These are phyloP conservation scores for Pyrenopolyporus hunteri DNA, from an alignment of 495 filamentous ascomycete genomes.

Conservation along the genomic window DNA sequence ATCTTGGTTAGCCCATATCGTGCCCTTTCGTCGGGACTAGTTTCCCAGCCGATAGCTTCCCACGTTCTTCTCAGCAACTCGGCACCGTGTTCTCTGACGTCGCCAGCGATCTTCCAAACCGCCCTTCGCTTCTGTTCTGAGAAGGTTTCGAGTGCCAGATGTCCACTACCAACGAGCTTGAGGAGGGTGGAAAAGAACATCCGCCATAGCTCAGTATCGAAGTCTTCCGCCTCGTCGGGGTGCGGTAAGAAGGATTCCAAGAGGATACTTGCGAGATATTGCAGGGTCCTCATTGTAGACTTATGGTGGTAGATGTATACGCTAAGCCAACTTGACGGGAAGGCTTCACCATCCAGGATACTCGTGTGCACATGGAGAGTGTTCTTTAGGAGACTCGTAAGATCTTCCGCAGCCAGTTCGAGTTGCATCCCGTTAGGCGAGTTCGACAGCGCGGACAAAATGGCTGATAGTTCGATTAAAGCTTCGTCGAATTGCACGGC, in stretches of 20 bases:
- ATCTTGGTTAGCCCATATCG: conserved; percentile 82
- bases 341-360: conserved; percentile 87
- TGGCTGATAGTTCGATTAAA: conserved; percentile 84
- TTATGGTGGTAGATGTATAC: conserved; percentile 95
- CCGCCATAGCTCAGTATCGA: conserved; percentile 93
- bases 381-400: conserved; percentile 74
- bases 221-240: conserved; percentile 89
- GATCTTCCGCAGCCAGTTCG: conserved; percentile 75
- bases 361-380: conserved; percentile 84
- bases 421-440: conserved; percentile 70
- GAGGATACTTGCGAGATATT: conserved; percentile 78
- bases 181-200: conserved; percentile 88
- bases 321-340: conserved; percentile 88
- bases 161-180: conserved; percentile 85
- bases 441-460: conserved; percentile 80
- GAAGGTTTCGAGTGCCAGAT: conserved; percentile 91
- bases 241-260: conserved; percentile 79
- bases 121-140: conserved; percentile 95
- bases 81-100: conserved; percentile 91
- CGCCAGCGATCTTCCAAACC: conserved; percentile 98
- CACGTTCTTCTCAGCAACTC: conserved; percentile 82
- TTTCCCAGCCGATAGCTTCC: conserved; percentile 98
- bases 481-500: conserved; percentile 81
- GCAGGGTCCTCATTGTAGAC: conserved; percentile 85
- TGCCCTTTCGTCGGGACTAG: conserved; percentile 70